These are phyloP conservation scores for Chrysopogon serrulatus DNA, from an alignment of 176 grass and related monocot species.

Conservation along the genomic window DNA sequence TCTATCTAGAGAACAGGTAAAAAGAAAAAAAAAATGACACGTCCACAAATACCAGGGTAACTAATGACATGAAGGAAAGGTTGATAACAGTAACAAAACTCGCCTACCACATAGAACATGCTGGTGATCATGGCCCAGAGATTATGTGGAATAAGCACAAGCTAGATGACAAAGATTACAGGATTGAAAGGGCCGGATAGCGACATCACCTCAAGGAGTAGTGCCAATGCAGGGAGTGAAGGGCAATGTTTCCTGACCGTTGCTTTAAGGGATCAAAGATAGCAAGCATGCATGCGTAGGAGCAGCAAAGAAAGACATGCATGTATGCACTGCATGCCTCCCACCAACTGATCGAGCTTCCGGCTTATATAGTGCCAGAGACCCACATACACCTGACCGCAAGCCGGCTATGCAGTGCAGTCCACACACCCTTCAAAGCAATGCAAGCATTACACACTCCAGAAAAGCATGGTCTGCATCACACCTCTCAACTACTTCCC, in stretches of 20 bases:
- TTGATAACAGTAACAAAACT: conserved; percentile 42
- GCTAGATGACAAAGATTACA: conserved; percentile 33
- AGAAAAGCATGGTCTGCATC: conserved; percentile 22
- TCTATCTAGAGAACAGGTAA: neutral
- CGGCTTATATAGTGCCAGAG: conserved; percentile 71
- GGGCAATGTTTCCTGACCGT: conserved; percentile 40
- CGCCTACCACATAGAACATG: conserved; percentile 34
- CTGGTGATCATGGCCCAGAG: conserved; percentile 41
- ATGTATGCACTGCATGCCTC: conserved; percentile 45
- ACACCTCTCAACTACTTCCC: conserved; percentile 30
- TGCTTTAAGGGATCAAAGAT: conserved; percentile 51
- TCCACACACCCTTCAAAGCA: neutral
- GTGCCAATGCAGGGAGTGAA: conserved; percentile 33
- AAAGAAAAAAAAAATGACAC: conserved; percentile 1
- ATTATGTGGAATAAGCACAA: conserved; percentile 28
- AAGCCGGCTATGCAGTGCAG: conserved; percentile 48
- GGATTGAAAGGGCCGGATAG: conserved; percentile 31
- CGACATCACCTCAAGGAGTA: conserved; percentile 41
- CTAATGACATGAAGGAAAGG: conserved; percentile 18
- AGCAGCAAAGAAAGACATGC: conserved; percentile 11
- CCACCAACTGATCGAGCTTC: conserved; percentile 77
- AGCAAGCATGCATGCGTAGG: conserved; percentile 33
- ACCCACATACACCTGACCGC: conserved; percentile 40
- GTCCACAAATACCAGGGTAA: neutral
- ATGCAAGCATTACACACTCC: conserved; percentile 26